Evolutionary conservation across 1,284 basidiomycete species (phyloP).

Genomic region (Ustilago hordei): DNA sequence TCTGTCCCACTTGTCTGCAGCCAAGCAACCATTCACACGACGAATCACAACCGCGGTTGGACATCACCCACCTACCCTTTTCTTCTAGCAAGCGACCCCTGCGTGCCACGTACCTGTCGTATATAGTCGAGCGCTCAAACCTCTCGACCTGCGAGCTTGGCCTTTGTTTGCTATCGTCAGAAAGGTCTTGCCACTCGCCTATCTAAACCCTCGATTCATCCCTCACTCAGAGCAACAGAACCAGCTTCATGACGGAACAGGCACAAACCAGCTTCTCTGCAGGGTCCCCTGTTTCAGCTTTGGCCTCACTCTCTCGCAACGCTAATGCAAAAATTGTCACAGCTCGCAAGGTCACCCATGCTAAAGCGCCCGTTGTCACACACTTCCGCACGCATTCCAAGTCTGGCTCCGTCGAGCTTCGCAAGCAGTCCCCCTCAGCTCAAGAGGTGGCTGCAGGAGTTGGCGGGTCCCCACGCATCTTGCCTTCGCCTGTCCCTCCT

Average conservation of each 20-base stretch:
- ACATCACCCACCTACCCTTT: background rate
- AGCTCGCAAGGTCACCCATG: slow-evolving; percentile 18
- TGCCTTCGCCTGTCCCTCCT: slow-evolving; percentile 40
- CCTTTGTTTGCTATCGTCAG: background rate
- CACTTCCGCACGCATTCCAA: slow-evolving; percentile 24
- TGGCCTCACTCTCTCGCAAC: slow-evolving; percentile 3
- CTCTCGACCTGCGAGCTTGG: background rate
- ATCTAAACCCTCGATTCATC: background rate
- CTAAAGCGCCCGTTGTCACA: slow-evolving; percentile 14
- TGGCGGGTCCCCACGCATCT: slow-evolving; percentile 11
- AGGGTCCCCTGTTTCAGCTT: background rate
- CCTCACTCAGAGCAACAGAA: background rate
- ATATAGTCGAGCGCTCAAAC: slow-evolving; percentile 1
- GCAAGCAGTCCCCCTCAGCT: slow-evolving; percentile 8
- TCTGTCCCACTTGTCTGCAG: background rate
- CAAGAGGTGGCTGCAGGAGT: background rate
- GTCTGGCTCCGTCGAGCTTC: slow-evolving; percentile 13
- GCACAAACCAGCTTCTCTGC: background rate
- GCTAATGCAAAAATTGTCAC: slow-evolving; percentile 23
- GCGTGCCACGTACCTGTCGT: background rate
- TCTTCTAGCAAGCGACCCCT: background rate
- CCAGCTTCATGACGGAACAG: background rate
- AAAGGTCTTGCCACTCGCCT: background rate
- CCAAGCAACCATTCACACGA: background rate
- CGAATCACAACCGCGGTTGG: background rate